Evolutionary conservation across 768 basidiomycete species (phyloP), one percentile per base, ranked within the genome.

Genomic region (Clavulina sp.): DNA sequence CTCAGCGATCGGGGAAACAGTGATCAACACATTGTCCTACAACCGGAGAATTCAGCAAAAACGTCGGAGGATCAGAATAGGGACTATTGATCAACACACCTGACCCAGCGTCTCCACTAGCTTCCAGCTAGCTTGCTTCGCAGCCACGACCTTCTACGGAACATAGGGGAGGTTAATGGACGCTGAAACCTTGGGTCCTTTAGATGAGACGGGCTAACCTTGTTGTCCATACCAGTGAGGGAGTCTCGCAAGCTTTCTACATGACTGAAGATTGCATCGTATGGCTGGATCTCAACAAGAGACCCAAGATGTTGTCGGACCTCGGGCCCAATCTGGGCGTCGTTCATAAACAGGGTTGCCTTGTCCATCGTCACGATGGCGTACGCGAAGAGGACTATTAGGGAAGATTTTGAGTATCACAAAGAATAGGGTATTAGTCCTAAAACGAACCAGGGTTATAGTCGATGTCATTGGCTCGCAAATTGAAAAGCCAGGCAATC

Each of bases 401-500:
- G 41, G 23, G n/a, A 9, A 48, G 23, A 34, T n/a, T n/a, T 21
- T 43, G 30, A 2, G 26, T 29, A 4, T 28, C 38, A n/a, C 32
- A 3, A 23, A 48, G 16, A 33, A 13, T 34, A 19, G 43, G 19
- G 29, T 18, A 31, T 38, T 30, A 30, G 13, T 4, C 46, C 5
- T 6, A 41, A 41, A 31, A 33, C 58, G 30, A 56, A 72, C 78
- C 77, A 3, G 81, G 81, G 55, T 95, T 97, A 66, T 74, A 96
- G 31, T 80, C 79, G 59, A 97, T 92, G 62, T 96, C 93, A 2
- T 79, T 75, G 1, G 91, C 92, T 55, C 93, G 80, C 30, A 99
- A 69, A 64, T 96, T 92, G 68, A 88, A 85, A 34, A 91, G 61
- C 89, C 89, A 97, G 0, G 88, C 89, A 48, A 93, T 78, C 63